A percentile compares a stretch with the other conserved stretches of the same genome.
These are phyloP conservation scores for Metarhizium brunneum DNA, from an alignment of 2,329 filamentous ascomycete species.

Conservation along the genomic window DNA sequence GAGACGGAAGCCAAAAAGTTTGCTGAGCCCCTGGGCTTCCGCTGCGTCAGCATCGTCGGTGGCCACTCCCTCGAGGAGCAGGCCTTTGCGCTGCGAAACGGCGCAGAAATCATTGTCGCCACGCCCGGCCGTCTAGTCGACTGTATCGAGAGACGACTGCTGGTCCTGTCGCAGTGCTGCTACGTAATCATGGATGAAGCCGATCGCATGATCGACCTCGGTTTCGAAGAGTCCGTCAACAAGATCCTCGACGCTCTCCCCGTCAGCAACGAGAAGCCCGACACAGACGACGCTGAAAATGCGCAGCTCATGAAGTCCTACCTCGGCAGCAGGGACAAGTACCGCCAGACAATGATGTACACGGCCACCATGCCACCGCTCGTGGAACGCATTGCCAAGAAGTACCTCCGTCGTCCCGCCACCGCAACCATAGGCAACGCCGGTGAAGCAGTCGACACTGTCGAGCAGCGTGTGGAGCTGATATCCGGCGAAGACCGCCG, in stretches of 20 bases:
- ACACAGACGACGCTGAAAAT: slow-evolving; percentile 85
- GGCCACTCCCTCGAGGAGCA: slow-evolving; percentile 94
- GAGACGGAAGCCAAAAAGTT: slow-evolving; percentile 92
- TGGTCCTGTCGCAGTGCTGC: slow-evolving; percentile 92
- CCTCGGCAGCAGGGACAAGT: slow-evolving; percentile 65
- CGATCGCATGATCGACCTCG: slow-evolving; percentile 97
- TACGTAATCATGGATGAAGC: slow-evolving; percentile 99
- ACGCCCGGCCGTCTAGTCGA: slow-evolving; percentile 95
- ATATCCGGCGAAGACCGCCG: slow-evolving; percentile 85
- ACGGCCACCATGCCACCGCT: slow-evolving; percentile 93
- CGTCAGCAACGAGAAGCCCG: slow-evolving; percentile 88
- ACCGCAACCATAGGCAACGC: slow-evolving; percentile 91
- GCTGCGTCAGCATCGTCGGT: slow-evolving; percentile 94
- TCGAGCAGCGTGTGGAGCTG: slow-evolving; percentile 95
- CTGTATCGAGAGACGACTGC: slow-evolving; percentile 85
- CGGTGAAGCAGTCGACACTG: slow-evolving; percentile 93
- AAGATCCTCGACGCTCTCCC: slow-evolving; percentile 94
- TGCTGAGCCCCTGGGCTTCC: slow-evolving; percentile 81
- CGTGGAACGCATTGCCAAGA: slow-evolving; percentile 92
- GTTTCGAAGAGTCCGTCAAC: slow-evolving; percentile 95
- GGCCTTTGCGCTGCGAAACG: slow-evolving; percentile 78
- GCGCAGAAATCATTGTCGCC: slow-evolving; percentile 96
- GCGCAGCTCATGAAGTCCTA: slow-evolving; percentile 74
- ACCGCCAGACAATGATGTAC: slow-evolving; percentile 99
- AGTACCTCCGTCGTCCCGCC: slow-evolving; percentile 86